Evolutionary conservation across 108 stramenopile genomes (phyloP), one percentile per base, ranked within the genome.

Genomic region (Cylindrotheca closterium): DNA sequence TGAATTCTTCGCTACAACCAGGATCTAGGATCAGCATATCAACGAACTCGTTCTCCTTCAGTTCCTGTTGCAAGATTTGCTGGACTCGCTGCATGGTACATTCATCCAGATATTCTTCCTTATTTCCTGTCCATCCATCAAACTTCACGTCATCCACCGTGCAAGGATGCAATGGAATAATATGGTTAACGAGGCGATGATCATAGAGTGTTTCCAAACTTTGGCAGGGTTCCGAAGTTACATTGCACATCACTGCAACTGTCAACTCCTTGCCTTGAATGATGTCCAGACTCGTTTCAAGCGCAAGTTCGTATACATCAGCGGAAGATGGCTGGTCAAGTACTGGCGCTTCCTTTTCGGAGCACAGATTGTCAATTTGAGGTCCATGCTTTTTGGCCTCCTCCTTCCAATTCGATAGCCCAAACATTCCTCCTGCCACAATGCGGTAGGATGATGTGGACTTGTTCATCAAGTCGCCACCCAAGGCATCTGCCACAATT

Each of bases 341-440:
- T 15, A 42, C 7, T 42, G 37, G 37, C 37, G 37, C 10, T 42
- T 42, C 15, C 37, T 42, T 15, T 15, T 42, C 37, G 7, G 37
- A 42, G 37, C 37, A 42, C 7, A 42, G 10, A 15, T 7, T 42
- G 37, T 7, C 7, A 50, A 74, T 67, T 30, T 74, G 81, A 2
- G 91, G 91, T 18, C 91, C 91, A 49, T 82, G 74, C 5, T 7
- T 71, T 25, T 81, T 73, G 4, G 79, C 71, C 64, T 88, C 87
- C 22, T 87, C 82, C 50, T 73, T 65, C 91, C 91, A 92, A 33
- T 83, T 85, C 30, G 71, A 67, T 12, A 75, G 74, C 52, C 81
- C 85, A 57, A 75, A 69, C 82, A 89, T 89, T 18, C 88, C 88
- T 34, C 85, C 83, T 30, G 79, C 74, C 45, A 84, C 79, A 46